These are phyloP conservation scores for Candida schatavii DNA, from an alignment of 805 yeast genomes.

Conservation along the genomic window DNA sequence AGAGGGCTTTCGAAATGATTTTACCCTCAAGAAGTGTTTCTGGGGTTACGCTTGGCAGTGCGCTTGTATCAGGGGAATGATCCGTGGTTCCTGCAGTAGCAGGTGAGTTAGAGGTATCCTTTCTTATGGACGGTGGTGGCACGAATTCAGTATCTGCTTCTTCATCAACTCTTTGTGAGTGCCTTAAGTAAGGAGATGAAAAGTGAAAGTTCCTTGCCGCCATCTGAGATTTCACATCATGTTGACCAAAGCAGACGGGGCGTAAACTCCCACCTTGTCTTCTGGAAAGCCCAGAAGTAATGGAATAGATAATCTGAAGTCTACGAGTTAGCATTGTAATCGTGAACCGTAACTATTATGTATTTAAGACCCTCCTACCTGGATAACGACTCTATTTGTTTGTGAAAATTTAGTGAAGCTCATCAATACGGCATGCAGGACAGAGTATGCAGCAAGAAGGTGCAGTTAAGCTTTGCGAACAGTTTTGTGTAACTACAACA, in stretches of 20 bases:
- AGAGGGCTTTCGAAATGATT: slow-evolving; percentile 9
- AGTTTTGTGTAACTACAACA: neutral
- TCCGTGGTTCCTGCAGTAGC: neutral
- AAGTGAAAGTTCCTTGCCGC: neutral
- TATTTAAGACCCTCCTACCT: too few species aligned
- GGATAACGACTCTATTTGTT: too few species aligned
- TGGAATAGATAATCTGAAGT: neutral
- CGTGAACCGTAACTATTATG: neutral
- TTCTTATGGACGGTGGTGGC: neutral
- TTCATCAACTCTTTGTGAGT: neutral
- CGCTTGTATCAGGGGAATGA: neutral
- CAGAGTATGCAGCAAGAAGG: too few species aligned
- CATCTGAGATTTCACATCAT: neutral
- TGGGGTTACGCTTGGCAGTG: neutral
- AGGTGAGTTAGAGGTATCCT: neutral
- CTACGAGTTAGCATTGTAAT: neutral
- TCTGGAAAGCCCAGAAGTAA: neutral
- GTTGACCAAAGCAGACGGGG: neutral
- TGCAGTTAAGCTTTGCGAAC: too few species aligned
- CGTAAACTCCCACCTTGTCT: neutral
- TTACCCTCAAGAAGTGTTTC: slow-evolving; percentile 2
- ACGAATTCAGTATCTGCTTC: neutral
- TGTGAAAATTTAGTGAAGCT: neutral
- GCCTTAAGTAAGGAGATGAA: neutral
- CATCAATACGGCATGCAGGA: neutral